Evolutionary conservation across 306 rosid genomes (phyloP), one percentile per base, ranked within the genome.

Genomic region (Vicia villosa): DNA sequence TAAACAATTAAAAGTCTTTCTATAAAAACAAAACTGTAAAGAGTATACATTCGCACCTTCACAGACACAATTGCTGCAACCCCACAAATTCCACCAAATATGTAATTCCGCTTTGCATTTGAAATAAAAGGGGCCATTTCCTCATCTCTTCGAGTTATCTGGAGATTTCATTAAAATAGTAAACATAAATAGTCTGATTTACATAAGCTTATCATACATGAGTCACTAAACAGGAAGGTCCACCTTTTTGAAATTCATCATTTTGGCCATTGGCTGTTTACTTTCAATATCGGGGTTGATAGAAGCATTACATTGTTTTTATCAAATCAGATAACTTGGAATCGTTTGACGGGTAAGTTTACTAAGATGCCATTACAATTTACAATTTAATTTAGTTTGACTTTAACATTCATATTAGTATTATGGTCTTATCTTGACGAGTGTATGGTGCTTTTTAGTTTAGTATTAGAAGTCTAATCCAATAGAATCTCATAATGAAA

Each of bases 111-210:
- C 88, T 87, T 95, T 55, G 67, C 60, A 63, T 81, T 87, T 22
- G 92, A 78, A 79, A 95, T 76, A 80, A 95, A 95, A 81, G 99
- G 97, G 51, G 97, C 95, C 89, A 95, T 91, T 74, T 81, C 96
- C 83, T 95, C 99, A 63, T 95, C 99, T 80, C 99, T 79, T 37
- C 91, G 96, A 22, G 96, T 95, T 80, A 95, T 95, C 99, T 95
- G 80, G 51, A 55, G 69, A 78, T 46, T 70, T 47, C 84, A 82
- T 74, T 64, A 45, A 78, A 40, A 63, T 55, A 74, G 59, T 71
- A 58, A 65, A 67, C 52, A 74, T 28, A 38, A 8, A 73, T 49
- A 64, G 65, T 36, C 61, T 67, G 60, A 46, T 66, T 63, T 55
- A 59, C 65, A 67, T 50, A 63, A 56, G 64, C 73, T 79, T 24